These are phyloP conservation scores for Solanum verrucosum DNA, from an alignment of 257 asterid species.

Conservation along the genomic window DNA sequence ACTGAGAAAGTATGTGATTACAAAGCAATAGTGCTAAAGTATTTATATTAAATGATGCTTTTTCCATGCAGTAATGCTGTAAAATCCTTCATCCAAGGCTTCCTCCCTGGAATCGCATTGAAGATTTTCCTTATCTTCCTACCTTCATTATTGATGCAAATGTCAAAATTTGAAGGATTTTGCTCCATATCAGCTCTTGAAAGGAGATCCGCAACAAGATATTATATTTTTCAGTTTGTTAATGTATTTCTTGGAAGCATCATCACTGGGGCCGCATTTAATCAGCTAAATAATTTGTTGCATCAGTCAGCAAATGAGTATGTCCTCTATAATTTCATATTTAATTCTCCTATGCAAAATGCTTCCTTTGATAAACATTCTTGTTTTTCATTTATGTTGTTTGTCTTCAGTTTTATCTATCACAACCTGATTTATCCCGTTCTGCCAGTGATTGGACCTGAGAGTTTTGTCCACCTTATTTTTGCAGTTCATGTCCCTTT, in stretches of 20 bases:
- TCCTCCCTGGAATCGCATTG: slow-evolving; percentile 79
- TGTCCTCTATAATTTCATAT: slow-evolving; percentile 7
- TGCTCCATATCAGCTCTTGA: slow-evolving; percentile 67
- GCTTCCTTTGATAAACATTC: not conserved
- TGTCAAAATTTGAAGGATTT: slow-evolving; percentile 84
- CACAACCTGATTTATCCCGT: not conserved
- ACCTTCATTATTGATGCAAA: slow-evolving; percentile 72
- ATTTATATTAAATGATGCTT: not conserved
- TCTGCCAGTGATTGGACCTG: not conserved
- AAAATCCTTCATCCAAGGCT: slow-evolving; percentile 77
- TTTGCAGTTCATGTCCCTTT: not conserved
- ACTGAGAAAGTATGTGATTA: not conserved
- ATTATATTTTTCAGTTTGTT: slow-evolving; percentile 66
- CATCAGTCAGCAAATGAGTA: slow-evolving; percentile 58
- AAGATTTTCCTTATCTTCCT: slow-evolving; percentile 82
- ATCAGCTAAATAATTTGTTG: slow-evolving; percentile 56
- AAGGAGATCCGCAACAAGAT: slow-evolving; percentile 87
- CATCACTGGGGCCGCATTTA: slow-evolving; percentile 74
- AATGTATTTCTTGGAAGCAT: slow-evolving; percentile 89
- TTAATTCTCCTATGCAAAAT: not conserved
- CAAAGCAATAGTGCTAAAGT: not conserved
- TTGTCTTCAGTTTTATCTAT: not conserved
- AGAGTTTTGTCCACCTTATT: not conserved
- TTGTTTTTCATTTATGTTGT: not conserved
- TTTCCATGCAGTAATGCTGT: slow-evolving; percentile 50